phyloP scores from a whole-genome alignment of 768 basidiomycete species.

The Boletellus ananas region DNA sequence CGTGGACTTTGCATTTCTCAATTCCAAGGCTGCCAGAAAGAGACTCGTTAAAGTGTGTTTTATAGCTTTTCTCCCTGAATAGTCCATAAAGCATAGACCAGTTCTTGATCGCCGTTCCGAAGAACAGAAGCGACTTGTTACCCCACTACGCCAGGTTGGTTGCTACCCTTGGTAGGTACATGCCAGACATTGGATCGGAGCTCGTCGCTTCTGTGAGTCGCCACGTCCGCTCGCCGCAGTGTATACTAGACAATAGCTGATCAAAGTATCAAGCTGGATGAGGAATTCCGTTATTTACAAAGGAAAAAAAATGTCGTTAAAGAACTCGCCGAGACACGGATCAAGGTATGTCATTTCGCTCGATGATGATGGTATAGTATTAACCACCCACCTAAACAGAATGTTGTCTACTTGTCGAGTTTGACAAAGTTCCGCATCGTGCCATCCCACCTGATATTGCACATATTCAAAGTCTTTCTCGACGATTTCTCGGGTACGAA shows the following conservation, averaged over 20 bases:
- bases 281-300: constrained; percentile 94
- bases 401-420: constrained; percentile 82
- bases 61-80: neutral
- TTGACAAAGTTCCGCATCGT: constrained; percentile 95
- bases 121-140: constrained; percentile 83
- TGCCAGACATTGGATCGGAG: constrained; percentile 89
- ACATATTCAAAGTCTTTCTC: constrained; percentile 95
- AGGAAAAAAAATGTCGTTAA: constrained; percentile 90
- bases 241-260: constrained; percentile 2
- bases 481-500: constrained; percentile 94
- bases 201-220: constrained; percentile 71
- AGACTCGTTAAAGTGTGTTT: constrained; percentile 72
- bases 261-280: constrained; percentile 66
- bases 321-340: constrained; percentile 79
- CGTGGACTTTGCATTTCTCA: constrained; percentile 93
- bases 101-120: constrained; percentile 81
- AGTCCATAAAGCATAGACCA: constrained; percentile 29
- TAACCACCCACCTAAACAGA: constrained; percentile 44
- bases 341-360: constrained; percentile 55
- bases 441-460: constrained; percentile 86
- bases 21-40: constrained; percentile 94
- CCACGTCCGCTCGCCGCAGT: neutral
- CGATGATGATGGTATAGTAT: neutral
- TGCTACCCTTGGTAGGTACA: constrained; percentile 84
- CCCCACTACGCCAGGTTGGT: constrained; percentile 92